Evolutionary conservation across 2,329 filamentous ascomycete genomes (phyloP).

Genomic region (Colletotrichum tropicicola): DNA sequence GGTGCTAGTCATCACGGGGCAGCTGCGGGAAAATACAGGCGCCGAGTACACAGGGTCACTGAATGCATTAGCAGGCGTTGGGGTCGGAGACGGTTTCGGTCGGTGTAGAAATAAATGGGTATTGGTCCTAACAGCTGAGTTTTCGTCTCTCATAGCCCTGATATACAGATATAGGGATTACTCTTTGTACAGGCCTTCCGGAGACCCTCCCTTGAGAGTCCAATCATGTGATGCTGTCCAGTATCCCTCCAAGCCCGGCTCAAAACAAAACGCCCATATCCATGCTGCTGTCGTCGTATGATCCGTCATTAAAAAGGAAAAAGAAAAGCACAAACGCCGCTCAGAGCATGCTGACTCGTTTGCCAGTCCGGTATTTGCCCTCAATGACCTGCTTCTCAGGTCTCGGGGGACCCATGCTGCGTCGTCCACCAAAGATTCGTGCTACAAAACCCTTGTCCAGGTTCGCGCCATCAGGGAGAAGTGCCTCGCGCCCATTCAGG

Average conservation of each 20-base stretch:
- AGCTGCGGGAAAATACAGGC: background rate
- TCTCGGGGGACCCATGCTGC: background rate
- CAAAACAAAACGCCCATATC: slow-evolving; percentile 2
- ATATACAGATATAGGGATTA: background rate
- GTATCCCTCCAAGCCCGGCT: background rate
- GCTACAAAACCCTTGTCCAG: slow-evolving; percentile 24
- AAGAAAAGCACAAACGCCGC: background rate
- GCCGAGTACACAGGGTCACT: background rate
- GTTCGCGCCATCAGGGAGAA: slow-evolving; percentile 50
- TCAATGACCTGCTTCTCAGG: slow-evolving; percentile 22
- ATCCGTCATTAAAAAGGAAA: too few species aligned
- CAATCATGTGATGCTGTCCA: background rate
- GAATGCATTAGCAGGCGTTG: slow-evolving; percentile 33
- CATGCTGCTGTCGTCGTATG: background rate
- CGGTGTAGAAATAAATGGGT: slow-evolving; percentile 26
- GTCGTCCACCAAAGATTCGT: slow-evolving; percentile 22
- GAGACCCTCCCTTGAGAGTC: background rate
- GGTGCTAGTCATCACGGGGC: background rate
- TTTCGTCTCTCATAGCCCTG: slow-evolving; percentile 18
- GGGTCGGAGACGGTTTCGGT: slow-evolving; percentile 6
- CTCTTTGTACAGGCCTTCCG: background rate
- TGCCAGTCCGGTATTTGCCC: slow-evolving; percentile 16
- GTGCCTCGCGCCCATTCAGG: slow-evolving; percentile 41
- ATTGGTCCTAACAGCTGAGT: slow-evolving; percentile 18
- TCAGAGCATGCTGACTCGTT: slow-evolving; percentile 27